Conservation (phyloP, 179 eudicot species). For the Silene vulgaris region DNA sequence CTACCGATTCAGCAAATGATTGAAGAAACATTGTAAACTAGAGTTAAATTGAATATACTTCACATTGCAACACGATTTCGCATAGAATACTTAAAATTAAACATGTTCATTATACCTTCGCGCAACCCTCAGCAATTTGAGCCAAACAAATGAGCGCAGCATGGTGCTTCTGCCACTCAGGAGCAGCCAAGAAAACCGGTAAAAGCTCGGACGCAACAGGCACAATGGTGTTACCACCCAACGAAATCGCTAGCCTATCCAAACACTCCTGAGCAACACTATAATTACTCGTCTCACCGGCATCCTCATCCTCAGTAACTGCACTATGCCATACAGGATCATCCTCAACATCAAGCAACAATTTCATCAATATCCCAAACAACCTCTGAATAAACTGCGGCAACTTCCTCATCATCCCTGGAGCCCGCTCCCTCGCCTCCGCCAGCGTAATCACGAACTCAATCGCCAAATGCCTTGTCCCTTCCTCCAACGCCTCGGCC, state of each 20-base stretch:
- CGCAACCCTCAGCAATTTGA: conserved; percentile 96
- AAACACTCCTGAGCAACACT: conserved; percentile 93
- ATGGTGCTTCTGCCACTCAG: conserved; percentile 94
- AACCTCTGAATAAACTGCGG: conserved; percentile 82
- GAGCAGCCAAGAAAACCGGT: conserved; percentile 80
- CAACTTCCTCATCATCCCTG: conserved; percentile 97
- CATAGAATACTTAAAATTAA: background rate
- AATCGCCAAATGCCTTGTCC: conserved; percentile 75
- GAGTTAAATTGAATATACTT: background rate
- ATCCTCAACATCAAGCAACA: conserved; percentile 87
- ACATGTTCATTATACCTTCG: conserved; percentile 48
- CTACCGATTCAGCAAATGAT: background rate
- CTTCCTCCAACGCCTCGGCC: conserved; percentile 78
- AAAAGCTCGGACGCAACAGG: conserved; percentile 90
- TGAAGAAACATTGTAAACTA: background rate
- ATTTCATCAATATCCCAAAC: conserved; percentile 70
- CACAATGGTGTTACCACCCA: conserved; percentile 89
- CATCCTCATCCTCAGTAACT: conserved; percentile 76
- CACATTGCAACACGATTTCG: background rate
- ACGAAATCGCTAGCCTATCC: conserved; percentile 76
- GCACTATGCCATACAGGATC: conserved; percentile 84
- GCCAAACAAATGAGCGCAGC: conserved; percentile 93
- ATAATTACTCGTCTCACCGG: conserved; percentile 86
- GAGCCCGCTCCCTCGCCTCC: conserved; percentile 92
- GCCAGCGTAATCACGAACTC: conserved; percentile 89